These are phyloP conservation scores for Juglanconis juglandina DNA, from an alignment of 2,329 filamentous ascomycete genomes.

Conservation along the genomic window DNA sequence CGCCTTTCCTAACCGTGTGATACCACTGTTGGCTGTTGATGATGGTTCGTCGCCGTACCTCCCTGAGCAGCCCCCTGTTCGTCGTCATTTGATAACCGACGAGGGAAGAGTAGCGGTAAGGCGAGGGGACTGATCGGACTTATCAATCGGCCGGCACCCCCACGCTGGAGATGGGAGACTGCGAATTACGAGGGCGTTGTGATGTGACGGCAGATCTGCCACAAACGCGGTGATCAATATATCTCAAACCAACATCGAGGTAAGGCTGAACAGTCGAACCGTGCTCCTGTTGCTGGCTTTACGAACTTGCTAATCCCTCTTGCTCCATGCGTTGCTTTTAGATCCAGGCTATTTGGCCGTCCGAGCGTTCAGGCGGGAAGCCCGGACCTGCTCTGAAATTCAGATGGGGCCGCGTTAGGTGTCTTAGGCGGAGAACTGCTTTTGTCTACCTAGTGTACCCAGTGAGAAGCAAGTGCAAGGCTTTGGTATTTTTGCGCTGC, in stretches of 20 bases:
- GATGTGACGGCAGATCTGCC: background rate
- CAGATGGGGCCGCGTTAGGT: background rate
- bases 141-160: no score
- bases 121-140: no score
- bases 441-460: background rate
- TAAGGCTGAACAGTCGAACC: conserved; percentile 10
- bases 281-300: background rate
- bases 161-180: background rate
- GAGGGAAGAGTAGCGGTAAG: background rate
- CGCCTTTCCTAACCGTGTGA: conserved; percentile 13
- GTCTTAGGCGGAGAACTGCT: background rate
- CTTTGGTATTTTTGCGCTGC: background rate
- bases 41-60: conserved; percentile 11
- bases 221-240: background rate
- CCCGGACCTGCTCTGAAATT: background rate
- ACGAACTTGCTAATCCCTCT: background rate
- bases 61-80: conserved; percentile 8
- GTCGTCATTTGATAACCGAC: background rate
- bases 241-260: background rate
- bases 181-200: background rate
- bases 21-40: conserved; percentile 9
- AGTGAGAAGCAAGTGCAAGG: background rate
- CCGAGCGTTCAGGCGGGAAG: conserved; percentile 2
- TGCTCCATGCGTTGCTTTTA: background rate
- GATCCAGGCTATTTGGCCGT: background rate